phyloP scores from a whole-genome alignment of 1,284 basidiomycete species.

The Ustilago sp. region DNA sequence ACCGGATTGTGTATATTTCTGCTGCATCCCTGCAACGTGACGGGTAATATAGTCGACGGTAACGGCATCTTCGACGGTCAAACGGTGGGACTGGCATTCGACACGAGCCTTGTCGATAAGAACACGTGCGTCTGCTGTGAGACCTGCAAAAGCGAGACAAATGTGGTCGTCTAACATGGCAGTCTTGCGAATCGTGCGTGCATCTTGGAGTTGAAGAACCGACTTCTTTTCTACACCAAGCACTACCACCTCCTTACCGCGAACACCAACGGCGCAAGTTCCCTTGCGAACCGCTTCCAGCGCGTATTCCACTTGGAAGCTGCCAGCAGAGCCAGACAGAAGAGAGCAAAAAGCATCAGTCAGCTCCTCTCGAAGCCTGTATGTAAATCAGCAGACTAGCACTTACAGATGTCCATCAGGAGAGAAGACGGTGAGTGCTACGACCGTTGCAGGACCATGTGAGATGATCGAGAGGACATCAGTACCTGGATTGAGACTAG shows the following conservation, averaged over 20 bases:
- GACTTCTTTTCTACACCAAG: slow-evolving; percentile 99
- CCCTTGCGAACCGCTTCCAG: slow-evolving; percentile 96
- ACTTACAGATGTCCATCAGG: slow-evolving; percentile 84
- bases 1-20: slow-evolving; percentile 99
- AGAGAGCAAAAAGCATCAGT: background rate
- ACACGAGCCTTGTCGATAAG: slow-evolving; percentile 97
- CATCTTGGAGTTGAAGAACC: slow-evolving; percentile 95
- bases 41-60: slow-evolving; percentile 98
- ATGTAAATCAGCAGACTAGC: background rate
- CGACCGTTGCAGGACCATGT: background rate
- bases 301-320: slow-evolving; percentile 92
- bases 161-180: slow-evolving; percentile 99
- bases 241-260: slow-evolving; percentile 93
- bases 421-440: slow-evolving; percentile 90
- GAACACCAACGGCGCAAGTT: slow-evolving; percentile 96
- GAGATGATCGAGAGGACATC: background rate
- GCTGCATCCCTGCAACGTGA: slow-evolving; percentile 96
- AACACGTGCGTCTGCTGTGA: slow-evolving; percentile 97
- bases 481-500: too few relatives aligned
- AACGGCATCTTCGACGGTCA: slow-evolving; percentile 98
- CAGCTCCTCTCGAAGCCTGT: background rate
- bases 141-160: slow-evolving; percentile 95
- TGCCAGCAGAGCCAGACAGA: background rate
- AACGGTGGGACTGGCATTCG: slow-evolving; percentile 96
- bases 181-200: slow-evolving; percentile 95